Conservation (phyloP, 73 alveolate genomes). For the Stentor roeselii region DNA sequence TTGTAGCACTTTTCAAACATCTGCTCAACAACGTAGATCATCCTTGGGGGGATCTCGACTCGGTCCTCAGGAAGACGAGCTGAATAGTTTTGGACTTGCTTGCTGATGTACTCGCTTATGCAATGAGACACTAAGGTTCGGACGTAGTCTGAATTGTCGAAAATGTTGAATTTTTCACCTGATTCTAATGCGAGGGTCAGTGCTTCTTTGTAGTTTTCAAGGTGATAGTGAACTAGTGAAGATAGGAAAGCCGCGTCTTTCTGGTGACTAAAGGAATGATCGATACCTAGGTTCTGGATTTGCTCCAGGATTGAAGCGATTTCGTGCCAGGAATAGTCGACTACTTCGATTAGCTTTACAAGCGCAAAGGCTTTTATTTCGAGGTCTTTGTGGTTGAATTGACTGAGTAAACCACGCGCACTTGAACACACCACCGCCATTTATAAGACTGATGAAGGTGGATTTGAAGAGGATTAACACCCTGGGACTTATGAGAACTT, state of each 20-base stretch:
- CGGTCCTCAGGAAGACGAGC: conserved; percentile 55
- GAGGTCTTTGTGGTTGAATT: conserved; percentile 69
- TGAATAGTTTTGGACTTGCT: conserved; percentile 15
- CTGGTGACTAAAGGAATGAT: conserved; percentile 51
- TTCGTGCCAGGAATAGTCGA: conserved; percentile 93
- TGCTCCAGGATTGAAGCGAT: conserved; percentile 83
- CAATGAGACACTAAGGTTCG: conserved; percentile 78
- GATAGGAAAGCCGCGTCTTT: conserved; percentile 61
- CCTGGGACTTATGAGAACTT: no score
- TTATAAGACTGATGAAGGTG: not conserved
- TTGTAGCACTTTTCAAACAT: conserved; percentile 86
- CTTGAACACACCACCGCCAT: conserved; percentile 23
- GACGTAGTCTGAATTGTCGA: conserved; percentile 64
- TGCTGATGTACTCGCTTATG: conserved; percentile 74
- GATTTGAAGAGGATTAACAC: conserved; percentile 5
- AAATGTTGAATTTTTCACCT: conserved; percentile 74
- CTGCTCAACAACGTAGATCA: conserved; percentile 79
- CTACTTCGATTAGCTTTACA: conserved; percentile 67
- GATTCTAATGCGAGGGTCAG: conserved; percentile 85
- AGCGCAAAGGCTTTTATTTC: conserved; percentile 72
- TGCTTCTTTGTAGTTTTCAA: conserved; percentile 80
- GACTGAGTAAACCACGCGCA: conserved; percentile 12
- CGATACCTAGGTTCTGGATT: conserved; percentile 68
- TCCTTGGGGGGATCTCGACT: conserved; percentile 66
- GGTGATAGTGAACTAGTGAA: conserved; percentile 74